Evolutionary conservation across 805 yeast genomes (phyloP), one percentile per base, ranked within the genome.

Genomic region (Starmerella stellata): DNA sequence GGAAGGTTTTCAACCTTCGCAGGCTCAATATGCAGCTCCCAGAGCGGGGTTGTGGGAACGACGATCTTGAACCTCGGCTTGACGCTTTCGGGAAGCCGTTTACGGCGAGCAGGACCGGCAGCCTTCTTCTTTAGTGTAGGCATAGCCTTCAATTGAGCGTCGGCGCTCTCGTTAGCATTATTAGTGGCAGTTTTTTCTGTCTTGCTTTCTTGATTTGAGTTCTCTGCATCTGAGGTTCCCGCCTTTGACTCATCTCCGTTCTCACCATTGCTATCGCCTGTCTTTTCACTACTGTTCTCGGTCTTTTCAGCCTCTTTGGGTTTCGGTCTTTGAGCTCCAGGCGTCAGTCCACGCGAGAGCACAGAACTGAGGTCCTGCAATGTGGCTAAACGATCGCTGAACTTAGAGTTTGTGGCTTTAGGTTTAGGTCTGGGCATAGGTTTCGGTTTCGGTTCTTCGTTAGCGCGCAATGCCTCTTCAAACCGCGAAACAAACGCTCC

Each of bases 81-180:
- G 15, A 56, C 58, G 16, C 38, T 39, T 3, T 52, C 47, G 9
- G 61, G 61, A 7, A 56, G 49, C 8, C 59, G 46, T 11, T 47
- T 32, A 15, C 38, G 27, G 5, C 60, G 46, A 11, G 39, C 39
- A 4, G 60, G 57, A 2, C 58, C 60, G 4, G 51, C 53, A 4
- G 58, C 38, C 1, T 52, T 45, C 8, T 52, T 41, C 4, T 48
- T 41, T 13, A 30, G 30, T 17, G 45, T 27, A 3, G 47, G 49
- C 50, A 37, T 47, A 1, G 50, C 49, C 15, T 28, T 40, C 4
- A 45, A 20, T 32, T 44, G 46, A 9, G 40, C 40, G 15, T 46
- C 48, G 2, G 48, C 51, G 11, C 25, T 23, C 7, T 23, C 25
- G 11, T 23, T 11, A 23, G 25, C 9, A 23, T 11, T 23, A n/a